phyloP scores from a whole-genome alignment of 352 stramenopile species.

The Phytopythium chamaehyphon region DNA sequence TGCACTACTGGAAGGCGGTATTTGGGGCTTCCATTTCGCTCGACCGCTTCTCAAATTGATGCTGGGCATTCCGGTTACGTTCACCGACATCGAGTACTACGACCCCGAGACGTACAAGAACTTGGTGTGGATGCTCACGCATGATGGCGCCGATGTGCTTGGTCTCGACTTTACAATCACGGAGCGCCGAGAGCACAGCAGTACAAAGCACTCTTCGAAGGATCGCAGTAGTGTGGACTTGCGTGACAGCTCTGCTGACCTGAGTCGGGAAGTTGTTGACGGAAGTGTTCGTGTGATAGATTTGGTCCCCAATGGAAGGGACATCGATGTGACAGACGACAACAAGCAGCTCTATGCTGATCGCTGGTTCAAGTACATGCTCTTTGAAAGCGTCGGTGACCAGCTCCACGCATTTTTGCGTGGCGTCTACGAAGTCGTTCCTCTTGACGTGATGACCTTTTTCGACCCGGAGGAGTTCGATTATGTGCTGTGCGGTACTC shows the following conservation, averaged over 20 bases:
- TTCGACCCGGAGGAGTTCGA: constrained; percentile 98
- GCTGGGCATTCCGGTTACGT: constrained; percentile 92
- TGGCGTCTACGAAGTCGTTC: constrained; percentile 96
- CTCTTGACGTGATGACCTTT: constrained; percentile 90
- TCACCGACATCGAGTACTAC: constrained; percentile 89
- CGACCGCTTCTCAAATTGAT: constrained; percentile 97
- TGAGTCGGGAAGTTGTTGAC: neutral
- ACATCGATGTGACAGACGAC: constrained; percentile 90
- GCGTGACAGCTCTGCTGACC: neutral
- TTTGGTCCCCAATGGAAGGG: constrained; percentile 37
- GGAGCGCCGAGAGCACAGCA: constrained; percentile 22
- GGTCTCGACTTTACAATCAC: constrained; percentile 59
- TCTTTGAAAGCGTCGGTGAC: constrained; percentile 54
- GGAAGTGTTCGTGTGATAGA: constrained; percentile 24
- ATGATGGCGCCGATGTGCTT: constrained; percentile 46
- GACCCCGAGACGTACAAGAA: constrained; percentile 53
- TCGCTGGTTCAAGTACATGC: constrained; percentile 57
- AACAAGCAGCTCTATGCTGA: constrained; percentile 95
- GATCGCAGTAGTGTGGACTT: neutral
- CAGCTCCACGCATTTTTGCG: constrained; percentile 76
- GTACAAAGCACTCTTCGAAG: neutral
- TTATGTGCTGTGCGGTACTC: constrained; percentile 94
- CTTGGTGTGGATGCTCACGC: constrained; percentile 49
- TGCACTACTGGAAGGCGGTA: constrained; percentile 80
- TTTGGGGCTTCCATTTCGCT: constrained; percentile 92